Conservation (phyloP, 768 basidiomycete genomes). For the Flagelloscypha sp. region DNA sequence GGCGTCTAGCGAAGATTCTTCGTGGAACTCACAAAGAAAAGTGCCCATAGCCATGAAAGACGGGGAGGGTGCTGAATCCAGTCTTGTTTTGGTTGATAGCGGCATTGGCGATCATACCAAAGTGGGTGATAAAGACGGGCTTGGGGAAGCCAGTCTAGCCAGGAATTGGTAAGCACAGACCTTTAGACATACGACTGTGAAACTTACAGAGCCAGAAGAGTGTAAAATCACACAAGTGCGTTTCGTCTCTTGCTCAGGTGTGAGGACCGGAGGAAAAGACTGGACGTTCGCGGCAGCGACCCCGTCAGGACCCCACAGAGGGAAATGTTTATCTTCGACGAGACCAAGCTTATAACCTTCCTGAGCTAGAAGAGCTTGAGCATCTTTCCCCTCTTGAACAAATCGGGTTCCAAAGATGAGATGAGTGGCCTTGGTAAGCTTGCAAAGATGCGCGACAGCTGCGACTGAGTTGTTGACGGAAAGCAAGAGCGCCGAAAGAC, state of each 20-base stretch:
- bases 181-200: not conserved
- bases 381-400: constrained; percentile 23
- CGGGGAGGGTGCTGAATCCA: constrained; percentile 37
- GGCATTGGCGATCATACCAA: constrained; percentile 25
- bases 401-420: constrained; percentile 33
- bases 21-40: constrained; percentile 21
- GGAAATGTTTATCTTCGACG: constrained; percentile 27
- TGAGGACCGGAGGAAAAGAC: constrained; percentile 18
- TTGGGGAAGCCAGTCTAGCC: constrained; percentile 39
- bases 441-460: constrained; percentile 35
- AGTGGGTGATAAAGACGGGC: constrained; percentile 30
- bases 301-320: constrained; percentile 32
- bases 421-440: constrained; percentile 26
- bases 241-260: constrained; percentile 23
- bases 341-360: constrained; percentile 14
- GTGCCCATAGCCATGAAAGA: constrained; percentile 34
- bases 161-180: not conserved
- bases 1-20: constrained; percentile 10
- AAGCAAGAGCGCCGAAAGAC: constrained; percentile 27
- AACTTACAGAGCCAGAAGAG: constrained; percentile 30
- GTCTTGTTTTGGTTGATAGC: constrained; percentile 25
- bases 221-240: constrained; percentile 33
- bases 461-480: constrained; percentile 39
- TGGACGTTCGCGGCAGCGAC: constrained; percentile 16
- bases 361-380: constrained; percentile 17